These are phyloP conservation scores for Annulohypoxylon nitens DNA, from an alignment of 495 filamentous ascomycete genomes.

Conservation along the genomic window DNA sequence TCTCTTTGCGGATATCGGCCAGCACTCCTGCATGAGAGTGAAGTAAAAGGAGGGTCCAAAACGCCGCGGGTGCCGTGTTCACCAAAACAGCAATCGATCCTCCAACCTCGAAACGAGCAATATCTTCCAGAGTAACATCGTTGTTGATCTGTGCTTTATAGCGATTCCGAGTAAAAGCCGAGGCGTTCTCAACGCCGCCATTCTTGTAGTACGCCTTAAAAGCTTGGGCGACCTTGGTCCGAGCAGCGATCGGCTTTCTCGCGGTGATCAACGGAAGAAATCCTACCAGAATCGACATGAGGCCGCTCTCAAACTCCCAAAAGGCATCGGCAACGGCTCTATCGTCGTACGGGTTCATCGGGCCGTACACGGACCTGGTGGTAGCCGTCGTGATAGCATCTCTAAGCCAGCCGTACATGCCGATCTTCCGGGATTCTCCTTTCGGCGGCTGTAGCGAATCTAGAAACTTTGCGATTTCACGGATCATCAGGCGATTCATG, in stretches of 20 bases:
- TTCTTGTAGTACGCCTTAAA: constrained; percentile 59
- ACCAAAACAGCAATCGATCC: constrained; percentile 20
- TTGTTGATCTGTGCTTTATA: constrained; percentile 52
- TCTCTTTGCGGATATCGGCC: constrained; percentile 23
- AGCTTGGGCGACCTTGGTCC: too few species aligned
- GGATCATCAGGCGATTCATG: too few species aligned
- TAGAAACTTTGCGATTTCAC: too few species aligned
- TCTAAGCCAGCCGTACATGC: constrained; percentile 55
- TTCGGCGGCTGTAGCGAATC: constrained; percentile 28
- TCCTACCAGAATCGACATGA: too few species aligned
- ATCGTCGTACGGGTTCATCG: too few species aligned
- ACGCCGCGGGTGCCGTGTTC: constrained; percentile 28
- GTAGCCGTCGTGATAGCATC: constrained; percentile 62
- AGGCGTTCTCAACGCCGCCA: constrained; percentile 52
- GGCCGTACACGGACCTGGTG: constrained; percentile 64
- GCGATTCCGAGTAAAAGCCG: constrained; percentile 50
- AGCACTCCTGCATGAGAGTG: constrained; percentile 43
- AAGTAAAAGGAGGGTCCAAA: constrained; percentile 48
- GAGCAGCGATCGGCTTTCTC: too few species aligned
- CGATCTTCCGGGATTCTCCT: constrained; percentile 12
- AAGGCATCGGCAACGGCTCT: too few species aligned
- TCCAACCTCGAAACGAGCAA: constrained; percentile 37
- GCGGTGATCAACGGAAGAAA: too few species aligned
- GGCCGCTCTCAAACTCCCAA: too few species aligned
- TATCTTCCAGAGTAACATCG: constrained; percentile 49